These are phyloP conservation scores for Piper betle DNA, from an alignment of 164 flowering plant genomes.

Conservation along the genomic window DNA sequence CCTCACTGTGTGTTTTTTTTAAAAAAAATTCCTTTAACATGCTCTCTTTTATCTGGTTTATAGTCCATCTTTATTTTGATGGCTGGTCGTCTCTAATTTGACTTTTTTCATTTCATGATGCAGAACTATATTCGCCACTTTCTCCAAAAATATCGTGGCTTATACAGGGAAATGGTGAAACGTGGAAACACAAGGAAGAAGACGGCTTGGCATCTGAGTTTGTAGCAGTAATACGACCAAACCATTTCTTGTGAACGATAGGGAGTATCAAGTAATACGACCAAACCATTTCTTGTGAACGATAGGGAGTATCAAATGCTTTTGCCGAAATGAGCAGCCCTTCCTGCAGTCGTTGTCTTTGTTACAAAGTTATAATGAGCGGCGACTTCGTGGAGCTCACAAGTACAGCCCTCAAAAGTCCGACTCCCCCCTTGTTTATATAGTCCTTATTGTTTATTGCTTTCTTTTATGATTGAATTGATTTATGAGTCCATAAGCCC, in stretches of 20 bases:
- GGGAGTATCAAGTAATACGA: too few relatives aligned
- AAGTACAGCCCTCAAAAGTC: not conserved
- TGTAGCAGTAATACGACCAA: slow-evolving; percentile 35
- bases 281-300: slow-evolving; percentile 46
- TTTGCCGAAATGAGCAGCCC: not conserved
- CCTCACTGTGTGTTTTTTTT: too few relatives aligned
- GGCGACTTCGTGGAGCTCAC: not conserved
- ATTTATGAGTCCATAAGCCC: too few relatives aligned
- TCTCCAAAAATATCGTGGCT: slow-evolving; percentile 73
- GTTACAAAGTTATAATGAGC: not conserved
- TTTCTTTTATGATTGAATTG: too few relatives aligned
- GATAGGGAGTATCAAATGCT: not conserved
- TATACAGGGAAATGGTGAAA: slow-evolving; percentile 58
- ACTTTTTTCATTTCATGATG: too few relatives aligned
- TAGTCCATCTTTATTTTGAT: too few relatives aligned
- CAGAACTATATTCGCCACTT: slow-evolving; percentile 65
- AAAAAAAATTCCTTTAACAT: too few relatives aligned
- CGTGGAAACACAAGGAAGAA: slow-evolving; percentile 67
- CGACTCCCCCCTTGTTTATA: not conserved
- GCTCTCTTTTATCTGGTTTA: too few relatives aligned
- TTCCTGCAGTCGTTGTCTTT: not conserved
- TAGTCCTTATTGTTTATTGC: too few relatives aligned
- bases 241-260: too few relatives aligned
- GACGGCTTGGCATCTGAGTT: slow-evolving; percentile 39
- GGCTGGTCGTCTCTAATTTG: too few relatives aligned